phyloP scores from a whole-genome alignment of 495 filamentous ascomycete genomes.

The Aspergillus cavernicola region DNA sequence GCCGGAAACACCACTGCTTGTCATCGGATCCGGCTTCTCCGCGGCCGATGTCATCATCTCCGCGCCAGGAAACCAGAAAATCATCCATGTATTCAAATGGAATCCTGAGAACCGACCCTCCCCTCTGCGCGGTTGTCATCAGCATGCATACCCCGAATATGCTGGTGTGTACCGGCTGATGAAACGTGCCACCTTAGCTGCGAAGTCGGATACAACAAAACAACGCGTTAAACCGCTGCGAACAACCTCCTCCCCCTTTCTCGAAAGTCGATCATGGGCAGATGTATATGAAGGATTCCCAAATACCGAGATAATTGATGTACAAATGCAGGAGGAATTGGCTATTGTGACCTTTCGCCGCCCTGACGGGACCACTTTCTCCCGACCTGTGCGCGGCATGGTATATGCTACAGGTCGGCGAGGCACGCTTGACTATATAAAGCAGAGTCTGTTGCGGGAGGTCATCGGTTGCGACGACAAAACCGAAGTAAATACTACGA shows the following conservation, averaged over 20 bases:
- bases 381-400: constrained; percentile 44
- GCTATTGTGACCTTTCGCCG: constrained; percentile 46
- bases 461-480: constrained; percentile 34
- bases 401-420: constrained; percentile 62
- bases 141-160: constrained; percentile 65
- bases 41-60: constrained; percentile 63
- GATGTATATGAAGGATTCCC: constrained; percentile 55
- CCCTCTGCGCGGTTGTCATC: constrained; percentile 59
- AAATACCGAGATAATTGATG: constrained; percentile 49
- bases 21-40: constrained; percentile 64
- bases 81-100: constrained; percentile 65
- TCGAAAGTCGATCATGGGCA: constrained; percentile 47
- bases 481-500: constrained; percentile 24
- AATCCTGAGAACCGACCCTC: constrained; percentile 52
- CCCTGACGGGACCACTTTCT: constrained; percentile 42
- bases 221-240: constrained; percentile 29
- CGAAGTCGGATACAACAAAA: constrained; percentile 9
- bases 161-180: constrained; percentile 61
- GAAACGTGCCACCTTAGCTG: constrained; percentile 48
- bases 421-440: constrained; percentile 54
- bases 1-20: constrained; percentile 40
- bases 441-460: constrained; percentile 45
- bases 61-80: constrained; percentile 44
- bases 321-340: constrained; percentile 32
- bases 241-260: constrained; percentile 41